phyloP scores from a whole-genome alignment of 176 grass and related monocot species.

The Elaeis guineensis region DNA sequence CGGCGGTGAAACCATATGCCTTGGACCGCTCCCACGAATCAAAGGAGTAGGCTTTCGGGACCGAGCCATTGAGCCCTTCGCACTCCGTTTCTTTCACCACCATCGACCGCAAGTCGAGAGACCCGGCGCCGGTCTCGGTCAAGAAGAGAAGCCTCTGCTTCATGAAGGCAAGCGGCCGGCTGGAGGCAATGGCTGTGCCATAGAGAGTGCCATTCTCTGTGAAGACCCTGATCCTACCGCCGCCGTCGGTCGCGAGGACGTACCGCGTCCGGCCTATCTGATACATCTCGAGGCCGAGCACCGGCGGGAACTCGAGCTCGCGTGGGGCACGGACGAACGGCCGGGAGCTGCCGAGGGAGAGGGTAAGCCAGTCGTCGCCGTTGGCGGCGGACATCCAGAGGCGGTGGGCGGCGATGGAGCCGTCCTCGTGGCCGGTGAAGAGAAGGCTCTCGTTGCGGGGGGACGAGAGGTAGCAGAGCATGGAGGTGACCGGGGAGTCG shows the following conservation, averaged over 20 bases:
- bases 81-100: conserved; percentile 63
- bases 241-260: conserved; percentile 58
- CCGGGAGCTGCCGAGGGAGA: conserved; percentile 33
- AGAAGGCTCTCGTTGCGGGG: conserved; percentile 9
- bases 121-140: conserved; percentile 66
- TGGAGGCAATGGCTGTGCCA: conserved; percentile 68
- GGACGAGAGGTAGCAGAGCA: conserved; percentile 12
- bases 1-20: conserved; percentile 78
- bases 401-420: neutral
- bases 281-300: conserved; percentile 68
- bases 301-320: conserved; percentile 49
- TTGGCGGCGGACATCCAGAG: neutral
- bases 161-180: conserved; percentile 66
- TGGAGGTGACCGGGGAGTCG: conserved; percentile 7
- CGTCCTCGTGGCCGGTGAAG: conserved; percentile 8
- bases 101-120: conserved; percentile 83
- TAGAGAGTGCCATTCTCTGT: conserved; percentile 95
- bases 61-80: conserved; percentile 66
- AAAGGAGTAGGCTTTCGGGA: conserved; percentile 67
- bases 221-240: conserved; percentile 79
- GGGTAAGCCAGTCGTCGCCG: conserved; percentile 18
- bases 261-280: conserved; percentile 57
- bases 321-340: conserved; percentile 31
- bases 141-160: conserved; percentile 94
- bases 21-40: conserved; percentile 82